Evolutionary conservation across 2,329 filamentous ascomycete genomes (phyloP).

Genomic region (Neophaeococcomyces mojaviensis): DNA sequence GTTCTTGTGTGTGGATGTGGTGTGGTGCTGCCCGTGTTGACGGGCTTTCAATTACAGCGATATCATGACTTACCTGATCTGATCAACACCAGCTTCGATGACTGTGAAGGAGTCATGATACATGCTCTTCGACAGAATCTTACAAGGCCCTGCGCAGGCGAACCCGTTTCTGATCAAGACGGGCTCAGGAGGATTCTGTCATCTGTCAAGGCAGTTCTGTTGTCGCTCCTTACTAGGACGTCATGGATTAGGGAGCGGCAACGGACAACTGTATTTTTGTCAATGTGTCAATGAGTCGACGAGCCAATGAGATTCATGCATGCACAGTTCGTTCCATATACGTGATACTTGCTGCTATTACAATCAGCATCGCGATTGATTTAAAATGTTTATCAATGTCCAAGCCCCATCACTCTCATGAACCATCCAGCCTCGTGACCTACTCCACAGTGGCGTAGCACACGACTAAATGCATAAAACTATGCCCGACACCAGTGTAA

Average conservation of each 20-base stretch:
- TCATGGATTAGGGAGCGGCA: background rate
- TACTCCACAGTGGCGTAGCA: too few species aligned
- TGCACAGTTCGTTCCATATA: too few species aligned
- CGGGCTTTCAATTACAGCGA: background rate
- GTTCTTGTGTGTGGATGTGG: background rate
- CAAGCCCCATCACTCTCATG: too few species aligned
- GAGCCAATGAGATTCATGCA: conserved; percentile 5
- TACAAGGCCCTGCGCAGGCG: background rate
- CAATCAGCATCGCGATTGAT: too few species aligned
- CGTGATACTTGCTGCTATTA: too few species aligned
- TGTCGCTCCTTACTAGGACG: background rate
- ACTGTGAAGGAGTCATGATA: background rate
- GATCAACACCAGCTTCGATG: background rate
- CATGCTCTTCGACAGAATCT: background rate
- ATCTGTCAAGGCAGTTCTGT: conserved; percentile 8
- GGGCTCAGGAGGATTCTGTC: background rate
- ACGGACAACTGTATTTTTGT: conserved; percentile 3
- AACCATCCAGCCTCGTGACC: too few species aligned
- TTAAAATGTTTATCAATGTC: too few species aligned
- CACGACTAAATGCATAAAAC: too few species aligned
- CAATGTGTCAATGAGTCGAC: conserved; percentile 9
- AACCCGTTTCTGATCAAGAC: background rate
- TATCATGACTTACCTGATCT: background rate
- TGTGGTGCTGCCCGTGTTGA: background rate
- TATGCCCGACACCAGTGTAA: too few species aligned